phyloP scores from a whole-genome alignment of 345 rosid species.

The Moricandia moricandioides region DNA sequence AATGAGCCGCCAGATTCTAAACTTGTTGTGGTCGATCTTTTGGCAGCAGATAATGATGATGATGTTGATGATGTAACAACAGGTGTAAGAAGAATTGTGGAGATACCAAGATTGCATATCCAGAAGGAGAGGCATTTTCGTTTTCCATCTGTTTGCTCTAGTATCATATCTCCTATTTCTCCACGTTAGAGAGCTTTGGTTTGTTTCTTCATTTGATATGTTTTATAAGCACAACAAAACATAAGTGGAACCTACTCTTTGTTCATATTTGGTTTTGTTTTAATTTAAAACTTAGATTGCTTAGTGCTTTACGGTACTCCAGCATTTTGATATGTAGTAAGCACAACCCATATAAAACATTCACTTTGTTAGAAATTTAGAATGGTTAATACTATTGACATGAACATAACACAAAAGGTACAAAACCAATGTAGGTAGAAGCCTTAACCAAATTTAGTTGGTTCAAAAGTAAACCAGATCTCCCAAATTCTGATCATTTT shows the following conservation, averaged over 20 bases:
- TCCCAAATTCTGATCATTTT: too few species aligned
- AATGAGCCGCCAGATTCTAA: slow-evolving; percentile 70
- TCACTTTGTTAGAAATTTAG: too few species aligned
- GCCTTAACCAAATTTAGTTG: background rate
- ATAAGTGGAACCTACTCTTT: background rate
- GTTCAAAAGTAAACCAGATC: too few species aligned
- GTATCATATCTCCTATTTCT: slow-evolving; percentile 56
- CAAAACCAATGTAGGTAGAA: background rate
- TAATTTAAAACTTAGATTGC: background rate
- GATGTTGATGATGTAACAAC: slow-evolving; percentile 37
- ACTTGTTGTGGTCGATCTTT: slow-evolving; percentile 65
- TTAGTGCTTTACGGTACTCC: background rate
- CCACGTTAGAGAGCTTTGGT: slow-evolving; percentile 49
- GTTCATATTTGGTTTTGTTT: background rate
- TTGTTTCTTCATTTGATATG: background rate
- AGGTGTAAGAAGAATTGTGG: slow-evolving; percentile 13
- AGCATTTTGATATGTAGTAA: background rate
- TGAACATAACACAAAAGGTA: background rate
- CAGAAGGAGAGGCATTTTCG: slow-evolving; percentile 26
- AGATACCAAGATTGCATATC: slow-evolving; percentile 26
- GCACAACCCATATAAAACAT: background rate
- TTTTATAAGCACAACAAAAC: background rate
- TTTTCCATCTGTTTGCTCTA: slow-evolving; percentile 38
- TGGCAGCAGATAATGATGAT: slow-evolving; percentile 48
- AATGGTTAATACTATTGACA: background rate